Conservation (phyloP, 805 yeast species). For the Candida pini region DNA sequence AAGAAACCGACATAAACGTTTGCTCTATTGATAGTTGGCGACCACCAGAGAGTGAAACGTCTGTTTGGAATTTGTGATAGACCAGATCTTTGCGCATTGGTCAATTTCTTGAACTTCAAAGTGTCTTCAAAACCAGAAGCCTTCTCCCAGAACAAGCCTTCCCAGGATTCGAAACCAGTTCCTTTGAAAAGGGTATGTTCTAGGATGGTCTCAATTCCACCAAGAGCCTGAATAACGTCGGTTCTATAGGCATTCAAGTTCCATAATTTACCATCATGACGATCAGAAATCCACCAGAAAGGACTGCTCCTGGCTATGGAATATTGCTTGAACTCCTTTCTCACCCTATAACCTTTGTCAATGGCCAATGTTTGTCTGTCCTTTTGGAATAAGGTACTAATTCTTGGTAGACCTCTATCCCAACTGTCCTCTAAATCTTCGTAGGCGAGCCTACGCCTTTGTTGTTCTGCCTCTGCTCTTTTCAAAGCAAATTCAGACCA, state of each 20-base stretch:
- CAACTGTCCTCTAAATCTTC: slow-evolving; percentile 93
- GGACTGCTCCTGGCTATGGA: slow-evolving; percentile 73
- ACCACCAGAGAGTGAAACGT: slow-evolving; percentile 98
- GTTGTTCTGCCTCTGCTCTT: slow-evolving; percentile 79
- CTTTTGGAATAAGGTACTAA: slow-evolving; percentile 89
- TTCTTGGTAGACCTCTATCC: slow-evolving; percentile 97
- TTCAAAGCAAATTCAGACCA: slow-evolving; percentile 97
- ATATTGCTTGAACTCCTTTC: slow-evolving; percentile 73
- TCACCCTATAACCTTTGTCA: slow-evolving; percentile 86
- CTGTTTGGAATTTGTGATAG: slow-evolving; percentile 96
- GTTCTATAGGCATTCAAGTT: slow-evolving; percentile 86
- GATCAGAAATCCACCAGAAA: slow-evolving; percentile 93
- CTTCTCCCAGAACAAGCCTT: slow-evolving; percentile 97
- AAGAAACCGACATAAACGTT: slow-evolving; percentile 96
- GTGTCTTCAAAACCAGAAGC: slow-evolving; percentile 97
- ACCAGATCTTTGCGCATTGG: slow-evolving; percentile 97
- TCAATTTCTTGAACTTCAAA: slow-evolving; percentile 86
- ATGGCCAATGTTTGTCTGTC: slow-evolving; percentile 92
- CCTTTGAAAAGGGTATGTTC: slow-evolving; percentile 95
- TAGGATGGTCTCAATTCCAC: slow-evolving; percentile 93
- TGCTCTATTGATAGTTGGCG: slow-evolving; percentile 97
- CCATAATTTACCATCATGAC: slow-evolving; percentile 96
- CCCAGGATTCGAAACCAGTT: slow-evolving; percentile 98
- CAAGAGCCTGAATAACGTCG: slow-evolving; percentile 94
- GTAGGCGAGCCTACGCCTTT: slow-evolving; percentile 78